A percentile compares a stretch with the other conserved stretches of the same genome.
These are phyloP conservation scores for Botrytis tulipae DNA, from an alignment of 2,329 filamentous ascomycete genomes.

Conservation along the genomic window DNA sequence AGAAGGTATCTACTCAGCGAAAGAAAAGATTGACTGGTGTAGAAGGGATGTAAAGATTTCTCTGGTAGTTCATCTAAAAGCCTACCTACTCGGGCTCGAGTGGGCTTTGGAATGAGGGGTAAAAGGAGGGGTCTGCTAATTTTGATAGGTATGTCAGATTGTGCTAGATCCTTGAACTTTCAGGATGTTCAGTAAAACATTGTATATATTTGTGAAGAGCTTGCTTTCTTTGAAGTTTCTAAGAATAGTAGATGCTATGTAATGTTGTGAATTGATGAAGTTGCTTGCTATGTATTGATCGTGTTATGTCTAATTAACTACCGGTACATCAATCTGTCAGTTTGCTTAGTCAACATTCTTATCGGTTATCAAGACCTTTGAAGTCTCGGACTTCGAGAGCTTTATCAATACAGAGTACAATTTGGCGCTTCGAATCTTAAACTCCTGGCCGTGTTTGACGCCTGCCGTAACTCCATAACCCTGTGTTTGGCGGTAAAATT, in stretches of 20 bases:
- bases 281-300: background rate
- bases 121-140: background rate
- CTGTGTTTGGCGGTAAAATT: background rate
- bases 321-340: background rate
- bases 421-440: background rate
- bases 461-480: background rate
- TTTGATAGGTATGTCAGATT: background rate
- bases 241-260: background rate
- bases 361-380: background rate
- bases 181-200: background rate
- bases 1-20: background rate
- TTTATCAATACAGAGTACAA: background rate
- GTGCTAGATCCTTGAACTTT: background rate
- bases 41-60: background rate
- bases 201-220: background rate
- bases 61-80: background rate
- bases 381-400: background rate
- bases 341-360: background rate
- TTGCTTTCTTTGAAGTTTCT: background rate
- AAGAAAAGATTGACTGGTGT: background rate
- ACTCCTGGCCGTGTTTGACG: constrained; percentile 2
- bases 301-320: background rate
- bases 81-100: background rate
- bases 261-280: background rate
- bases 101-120: background rate